Percentiles rank a stretch among this genome's conserved stretches.
phyloP scores from a whole-genome alignment of 1,139 yeast species.

The Saccharomyces hybrid region DNA sequence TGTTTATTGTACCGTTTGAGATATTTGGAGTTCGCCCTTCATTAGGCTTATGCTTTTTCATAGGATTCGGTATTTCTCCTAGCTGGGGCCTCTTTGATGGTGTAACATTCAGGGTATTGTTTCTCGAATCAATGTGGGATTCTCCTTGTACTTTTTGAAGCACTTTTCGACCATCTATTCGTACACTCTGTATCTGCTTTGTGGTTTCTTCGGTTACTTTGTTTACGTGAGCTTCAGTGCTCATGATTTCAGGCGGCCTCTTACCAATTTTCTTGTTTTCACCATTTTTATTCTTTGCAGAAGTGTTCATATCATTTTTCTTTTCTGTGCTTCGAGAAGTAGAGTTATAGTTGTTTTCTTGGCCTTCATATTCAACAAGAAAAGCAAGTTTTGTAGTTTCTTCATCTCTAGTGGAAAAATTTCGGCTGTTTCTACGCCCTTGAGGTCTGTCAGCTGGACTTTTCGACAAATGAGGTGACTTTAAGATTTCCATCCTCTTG shows the following conservation, averaged over 20 bases:
- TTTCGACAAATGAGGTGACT: neutral
- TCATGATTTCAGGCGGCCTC: neutral
- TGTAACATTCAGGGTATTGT: neutral
- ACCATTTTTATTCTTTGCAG: neutral
- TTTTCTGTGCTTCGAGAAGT: neutral
- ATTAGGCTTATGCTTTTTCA: neutral
- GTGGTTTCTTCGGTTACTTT: neutral
- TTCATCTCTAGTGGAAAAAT: neutral
- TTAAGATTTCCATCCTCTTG: neutral
- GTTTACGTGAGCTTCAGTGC: neutral
- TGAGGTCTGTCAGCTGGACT: neutral
- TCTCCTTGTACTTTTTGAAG: neutral
- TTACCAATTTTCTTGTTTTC: neutral
- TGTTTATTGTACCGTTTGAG: neutral
- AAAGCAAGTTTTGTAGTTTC: neutral
- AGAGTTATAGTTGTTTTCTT: neutral
- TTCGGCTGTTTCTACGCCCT: neutral
- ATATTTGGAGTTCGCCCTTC: neutral
- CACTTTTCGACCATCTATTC: neutral
- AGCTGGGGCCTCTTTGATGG: neutral
- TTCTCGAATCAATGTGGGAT: neutral
- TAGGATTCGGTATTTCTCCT: neutral
- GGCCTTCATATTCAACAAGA: neutral
- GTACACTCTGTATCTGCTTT: neutral
- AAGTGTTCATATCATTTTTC: neutral